phyloP scores from a whole-genome alignment of 176 grass and related monocot genomes.

The Guadua angustifolia region DNA sequence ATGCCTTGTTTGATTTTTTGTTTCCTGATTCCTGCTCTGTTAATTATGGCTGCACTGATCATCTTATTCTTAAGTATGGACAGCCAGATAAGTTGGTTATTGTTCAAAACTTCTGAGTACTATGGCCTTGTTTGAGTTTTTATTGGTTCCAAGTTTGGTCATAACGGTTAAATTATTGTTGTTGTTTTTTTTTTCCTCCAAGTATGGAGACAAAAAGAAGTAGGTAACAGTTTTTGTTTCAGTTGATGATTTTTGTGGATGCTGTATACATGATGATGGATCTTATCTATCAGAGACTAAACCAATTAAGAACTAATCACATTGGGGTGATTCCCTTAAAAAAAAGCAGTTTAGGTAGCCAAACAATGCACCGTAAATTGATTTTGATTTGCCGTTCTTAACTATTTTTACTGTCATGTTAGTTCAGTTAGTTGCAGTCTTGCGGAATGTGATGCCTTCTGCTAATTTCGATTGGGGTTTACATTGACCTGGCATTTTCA shows the following conservation, averaged over 20 bases:
- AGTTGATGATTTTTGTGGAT: not conserved
- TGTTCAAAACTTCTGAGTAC: not conserved
- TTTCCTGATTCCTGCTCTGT: not conserved
- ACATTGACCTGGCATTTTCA: not conserved
- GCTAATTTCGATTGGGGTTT: not conserved
- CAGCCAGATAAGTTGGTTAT: not conserved
- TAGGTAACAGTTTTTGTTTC: constrained; percentile 8
- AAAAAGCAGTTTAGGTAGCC: not conserved
- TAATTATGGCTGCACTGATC: not conserved
- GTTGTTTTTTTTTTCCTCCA: not conserved
- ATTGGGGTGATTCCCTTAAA: not conserved
- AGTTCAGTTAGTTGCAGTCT: not conserved
- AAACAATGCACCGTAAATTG: not conserved
- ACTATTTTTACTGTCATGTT: not conserved
- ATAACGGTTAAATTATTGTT: constrained; percentile 20
- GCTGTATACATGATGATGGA: not conserved
- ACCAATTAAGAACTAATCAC: not conserved
- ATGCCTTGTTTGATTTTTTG: not conserved
- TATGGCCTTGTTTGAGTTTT: not conserved
- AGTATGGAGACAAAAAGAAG: constrained; percentile 9
- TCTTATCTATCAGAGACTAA: not conserved
- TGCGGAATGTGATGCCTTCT: not conserved
- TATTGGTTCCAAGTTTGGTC: constrained; percentile 17
- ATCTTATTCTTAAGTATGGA: not conserved
- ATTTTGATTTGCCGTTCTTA: constrained; percentile 27